Conservation (phyloP, 2,329 filamentous ascomycete species). For the Graphilbum fragrans region DNA sequence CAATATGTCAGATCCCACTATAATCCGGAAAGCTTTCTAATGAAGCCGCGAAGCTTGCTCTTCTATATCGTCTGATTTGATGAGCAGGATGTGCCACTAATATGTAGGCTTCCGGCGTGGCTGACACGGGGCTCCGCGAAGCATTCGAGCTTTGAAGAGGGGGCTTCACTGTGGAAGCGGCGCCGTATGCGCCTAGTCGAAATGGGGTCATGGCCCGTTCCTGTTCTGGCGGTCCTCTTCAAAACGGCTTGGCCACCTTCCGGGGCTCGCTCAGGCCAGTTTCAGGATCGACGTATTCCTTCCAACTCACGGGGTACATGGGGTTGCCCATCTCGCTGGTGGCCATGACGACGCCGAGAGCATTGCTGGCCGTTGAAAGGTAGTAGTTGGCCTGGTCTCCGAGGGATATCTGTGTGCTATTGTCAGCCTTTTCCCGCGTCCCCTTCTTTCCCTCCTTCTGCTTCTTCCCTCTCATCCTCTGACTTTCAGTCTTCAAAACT, state of each 20-base stretch:
- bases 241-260: constrained; percentile 91
- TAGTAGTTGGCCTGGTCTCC: constrained; percentile 96
- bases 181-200: no score
- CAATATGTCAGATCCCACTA: no score
- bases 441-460: background rate
- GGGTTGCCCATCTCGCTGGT: constrained; percentile 76
- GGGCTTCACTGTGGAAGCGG: no score
- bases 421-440: background rate
- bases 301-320: constrained; percentile 93
- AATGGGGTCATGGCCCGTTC: no score
- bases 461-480: no score
- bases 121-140: no score
- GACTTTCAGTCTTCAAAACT: constrained; percentile 24
- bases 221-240: constrained; percentile 20
- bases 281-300: constrained; percentile 76
- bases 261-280: constrained; percentile 66
- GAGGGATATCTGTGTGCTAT: constrained; percentile 55
- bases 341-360: constrained; percentile 88
- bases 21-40: no score
- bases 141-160: no score
- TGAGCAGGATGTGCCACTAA: no score
- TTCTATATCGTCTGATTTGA: no score
- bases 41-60: no score
- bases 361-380: constrained; percentile 81
- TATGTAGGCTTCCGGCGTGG: no score